Evolutionary conservation across 805 yeast species (phyloP).

Genomic region (Zygosaccharomyces bailii): DNA sequence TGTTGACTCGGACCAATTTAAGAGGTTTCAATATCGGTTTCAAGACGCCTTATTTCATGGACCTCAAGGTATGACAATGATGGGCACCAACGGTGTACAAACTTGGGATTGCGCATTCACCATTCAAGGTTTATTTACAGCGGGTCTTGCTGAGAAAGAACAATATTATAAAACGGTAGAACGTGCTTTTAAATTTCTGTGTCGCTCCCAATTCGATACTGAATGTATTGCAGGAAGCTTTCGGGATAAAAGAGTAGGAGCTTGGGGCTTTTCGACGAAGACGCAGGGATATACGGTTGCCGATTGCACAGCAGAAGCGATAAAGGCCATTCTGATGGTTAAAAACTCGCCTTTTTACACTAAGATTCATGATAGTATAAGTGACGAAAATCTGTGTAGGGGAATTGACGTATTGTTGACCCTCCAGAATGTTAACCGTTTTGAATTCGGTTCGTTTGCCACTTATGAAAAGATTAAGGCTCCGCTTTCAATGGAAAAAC

Average conservation of each 20-base stretch:
- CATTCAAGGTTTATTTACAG: constrained; percentile 73
- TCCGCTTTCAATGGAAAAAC: constrained; percentile 64
- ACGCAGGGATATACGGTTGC: constrained; percentile 95
- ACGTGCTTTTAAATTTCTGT: constrained; percentile 66
- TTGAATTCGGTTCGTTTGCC: constrained; percentile 88
- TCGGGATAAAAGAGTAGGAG: constrained; percentile 82
- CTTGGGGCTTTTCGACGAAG: constrained; percentile 95
- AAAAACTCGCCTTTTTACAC: constrained; percentile 55
- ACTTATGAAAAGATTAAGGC: constrained; percentile 87
- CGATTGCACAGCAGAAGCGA: constrained; percentile 95
- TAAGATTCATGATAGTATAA: constrained; percentile 50
- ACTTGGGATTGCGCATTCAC: constrained; percentile 96
- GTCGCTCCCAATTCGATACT: constrained; percentile 79
- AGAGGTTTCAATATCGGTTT: constrained; percentile 53
- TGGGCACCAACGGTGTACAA: constrained; percentile 98
- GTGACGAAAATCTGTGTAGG: constrained; percentile 50
- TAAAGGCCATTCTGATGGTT: constrained; percentile 92
- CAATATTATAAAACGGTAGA: constrained; percentile 62
- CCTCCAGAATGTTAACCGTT: constrained; percentile 74
- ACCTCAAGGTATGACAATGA: constrained; percentile 84
- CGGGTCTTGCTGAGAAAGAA: constrained; percentile 71
- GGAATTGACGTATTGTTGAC: constrained; percentile 74
- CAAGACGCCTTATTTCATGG: constrained; percentile 80
- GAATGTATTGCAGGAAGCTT: constrained; percentile 74
- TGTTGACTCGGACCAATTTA: constrained; percentile 55